Evolutionary conservation across 805 yeast genomes (phyloP), one percentile per base, ranked within the genome.

Genomic region (Zygotorulaspora danielsina): DNA sequence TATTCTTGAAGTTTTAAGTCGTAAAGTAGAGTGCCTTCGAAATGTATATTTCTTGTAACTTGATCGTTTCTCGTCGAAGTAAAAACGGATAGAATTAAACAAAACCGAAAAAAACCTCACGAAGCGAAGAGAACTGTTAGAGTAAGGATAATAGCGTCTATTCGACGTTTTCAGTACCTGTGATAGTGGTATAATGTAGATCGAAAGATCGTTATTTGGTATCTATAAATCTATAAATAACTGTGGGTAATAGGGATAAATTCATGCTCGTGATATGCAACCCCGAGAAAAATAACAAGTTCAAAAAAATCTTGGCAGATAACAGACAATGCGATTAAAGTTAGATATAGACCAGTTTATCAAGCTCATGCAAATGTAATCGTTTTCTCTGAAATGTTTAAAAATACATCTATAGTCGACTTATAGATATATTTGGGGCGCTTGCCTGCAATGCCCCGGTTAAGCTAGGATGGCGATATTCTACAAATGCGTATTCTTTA

Each of bases 401-500:
- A n/a, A n/a, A n/a, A n/a, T n/a, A n/a, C n/a, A 21, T 8, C 7
- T 21, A 8, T 8, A 21, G 10, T 21, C 24, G 10, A 21, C 24
- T 21, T 24, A 11, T n/a, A n/a, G 8, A 13, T 24, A 4, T 27
- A 5, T 15, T 8, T 12, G 31, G 31, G 17, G 9, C 31, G n/a
- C 8, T 5, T 15, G 31, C 18, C 31, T 11, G 31, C 31, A 27
- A 27, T 15, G 6, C 15, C 8, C 16, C 17, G 6, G 31, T 18
- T 6, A 15, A 5, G 15, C 6, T 11, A 6, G 11, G 31, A 8
- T 27, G n/a, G n/a, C n/a, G n/a, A n/a, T n/a, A 11, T 19, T 13
- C 42, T 39, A 54, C 20, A 49, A 24, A 41, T 50, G 51, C 12
- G 57, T 51, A 31, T 50, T 53, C 35, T 58, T 57, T 21, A 57